phyloP scores from a whole-genome alignment of 495 filamentous ascomycete genomes.

The Penicillium verhagenii region DNA sequence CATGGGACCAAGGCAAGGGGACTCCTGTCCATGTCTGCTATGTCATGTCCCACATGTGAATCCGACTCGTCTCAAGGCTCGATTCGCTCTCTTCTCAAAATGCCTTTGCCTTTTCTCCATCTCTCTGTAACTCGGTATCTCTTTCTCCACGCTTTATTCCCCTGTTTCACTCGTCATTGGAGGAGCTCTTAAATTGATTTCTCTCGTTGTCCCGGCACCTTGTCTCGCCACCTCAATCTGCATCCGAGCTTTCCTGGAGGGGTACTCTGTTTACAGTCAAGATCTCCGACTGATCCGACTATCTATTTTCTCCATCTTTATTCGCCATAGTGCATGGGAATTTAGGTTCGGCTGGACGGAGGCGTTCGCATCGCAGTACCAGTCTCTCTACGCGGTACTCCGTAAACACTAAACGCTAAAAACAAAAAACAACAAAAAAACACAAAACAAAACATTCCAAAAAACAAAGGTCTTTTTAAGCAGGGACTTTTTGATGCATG shows the following conservation, averaged over 20 bases:
- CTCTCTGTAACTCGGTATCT: no score
- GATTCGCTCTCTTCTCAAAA: background rate
- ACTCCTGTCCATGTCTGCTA: slow-evolving; percentile 15
- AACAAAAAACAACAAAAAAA: no score
- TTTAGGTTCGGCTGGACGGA: slow-evolving; percentile 27
- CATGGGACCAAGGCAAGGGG: slow-evolving; percentile 17
- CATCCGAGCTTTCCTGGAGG: slow-evolving; percentile 13
- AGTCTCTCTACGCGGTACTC: background rate
- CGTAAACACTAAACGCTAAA: background rate
- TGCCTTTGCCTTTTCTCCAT: no score
- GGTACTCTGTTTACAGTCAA: slow-evolving; percentile 4
- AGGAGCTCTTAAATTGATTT: slow-evolving; percentile 2
- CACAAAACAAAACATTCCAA: no score
- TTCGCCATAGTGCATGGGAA: background rate
- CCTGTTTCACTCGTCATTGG: slow-evolving; percentile 13
- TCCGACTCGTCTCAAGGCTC: slow-evolving; percentile 8
- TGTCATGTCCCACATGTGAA: slow-evolving; percentile 34
- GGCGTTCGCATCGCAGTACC: slow-evolving; percentile 18
- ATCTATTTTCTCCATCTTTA: background rate
- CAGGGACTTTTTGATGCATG: background rate
- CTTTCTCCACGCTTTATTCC: no score
- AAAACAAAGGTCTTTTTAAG: no score
- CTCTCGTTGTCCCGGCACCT: slow-evolving; percentile 22
- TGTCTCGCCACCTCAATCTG: slow-evolving; percentile 23
- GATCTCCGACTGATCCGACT: slow-evolving; percentile 7